phyloP scores from a whole-genome alignment of 768 basidiomycete species.

The Amanita jacksonii region DNA sequence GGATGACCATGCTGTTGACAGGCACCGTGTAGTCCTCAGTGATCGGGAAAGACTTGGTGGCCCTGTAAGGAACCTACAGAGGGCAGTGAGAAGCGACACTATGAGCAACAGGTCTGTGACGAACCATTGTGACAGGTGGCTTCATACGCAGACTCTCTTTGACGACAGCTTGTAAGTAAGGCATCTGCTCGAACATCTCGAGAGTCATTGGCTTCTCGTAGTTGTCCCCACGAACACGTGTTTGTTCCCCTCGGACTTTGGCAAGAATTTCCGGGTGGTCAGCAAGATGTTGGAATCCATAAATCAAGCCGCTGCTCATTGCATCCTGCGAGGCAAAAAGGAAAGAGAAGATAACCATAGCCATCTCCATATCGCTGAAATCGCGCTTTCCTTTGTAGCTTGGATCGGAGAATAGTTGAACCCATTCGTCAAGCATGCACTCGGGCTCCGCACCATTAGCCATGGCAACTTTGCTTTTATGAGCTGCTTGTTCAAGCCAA shows the following conservation, averaged over 20 bases:
- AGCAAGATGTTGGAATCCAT: conserved; percentile 91
- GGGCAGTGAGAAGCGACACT: conserved; percentile 8
- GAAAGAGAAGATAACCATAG: conserved; percentile 95
- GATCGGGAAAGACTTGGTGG: conserved; percentile 88
- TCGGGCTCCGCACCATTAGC: conserved; percentile 68
- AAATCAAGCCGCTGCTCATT: conserved; percentile 95
- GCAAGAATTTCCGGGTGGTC: conserved; percentile 84
- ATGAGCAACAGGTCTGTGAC: conserved; percentile 10
- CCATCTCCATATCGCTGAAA: conserved; percentile 92
- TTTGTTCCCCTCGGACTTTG: conserved; percentile 89
- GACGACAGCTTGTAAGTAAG: conserved; percentile 84
- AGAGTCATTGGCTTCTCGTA: conserved; percentile 68
- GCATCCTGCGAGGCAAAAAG: conserved; percentile 96
- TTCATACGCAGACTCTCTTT: conserved; percentile 88
- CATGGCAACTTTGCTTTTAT: conserved; percentile 73
- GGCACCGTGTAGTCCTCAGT: conserved; percentile 88
- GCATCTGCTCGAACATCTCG: conserved; percentile 88
- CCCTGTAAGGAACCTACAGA: conserved; percentile 81
- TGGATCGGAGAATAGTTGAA: conserved; percentile 57
- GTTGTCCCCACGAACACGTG: conserved; percentile 71
- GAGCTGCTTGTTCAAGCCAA: conserved; percentile 73
- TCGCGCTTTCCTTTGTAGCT: conserved; percentile 71
- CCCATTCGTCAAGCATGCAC: conserved; percentile 94
- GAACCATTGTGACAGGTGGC: conserved; percentile 95
- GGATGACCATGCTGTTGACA: conserved; percentile 87